Conservation (phyloP, 306 rosid genomes). For the Prunus kanzakura region DNA sequence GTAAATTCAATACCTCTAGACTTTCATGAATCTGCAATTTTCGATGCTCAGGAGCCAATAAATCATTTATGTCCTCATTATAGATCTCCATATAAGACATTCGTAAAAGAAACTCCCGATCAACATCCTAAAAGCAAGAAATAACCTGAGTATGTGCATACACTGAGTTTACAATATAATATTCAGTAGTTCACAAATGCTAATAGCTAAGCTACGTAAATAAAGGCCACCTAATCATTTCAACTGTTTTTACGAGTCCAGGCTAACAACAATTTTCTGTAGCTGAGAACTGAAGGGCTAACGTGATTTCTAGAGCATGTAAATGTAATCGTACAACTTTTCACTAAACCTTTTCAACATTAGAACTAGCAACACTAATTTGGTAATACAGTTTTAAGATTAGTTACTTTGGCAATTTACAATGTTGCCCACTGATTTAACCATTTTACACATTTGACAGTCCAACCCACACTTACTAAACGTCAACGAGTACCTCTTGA, state of each 20-base stretch:
- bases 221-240: background rate
- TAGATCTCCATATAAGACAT: conserved; percentile 99
- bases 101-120: conserved; percentile 88
- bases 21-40: conserved; percentile 96
- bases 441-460: background rate
- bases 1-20: conserved; percentile 55
- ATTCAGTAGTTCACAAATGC: background rate
- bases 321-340: background rate
- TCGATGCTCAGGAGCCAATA: conserved; percentile 90
- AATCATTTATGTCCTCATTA: conserved; percentile 90
- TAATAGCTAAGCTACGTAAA: background rate
- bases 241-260: background rate
- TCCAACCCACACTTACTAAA: background rate
- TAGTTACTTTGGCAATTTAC: background rate
- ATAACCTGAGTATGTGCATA: background rate
- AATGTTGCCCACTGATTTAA: background rate
- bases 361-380: background rate
- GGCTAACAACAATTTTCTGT: background rate
- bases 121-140: conserved; percentile 49
- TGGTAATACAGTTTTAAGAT: background rate
- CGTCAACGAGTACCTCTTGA: conserved; percentile 47
- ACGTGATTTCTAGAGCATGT: background rate
- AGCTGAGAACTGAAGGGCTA: background rate
- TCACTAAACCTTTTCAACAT: background rate
- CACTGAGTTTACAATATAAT: background rate